Percentiles rank a stretch among this genome's conserved stretches.
Conservation (phyloP, 805 yeast genomes). For the Candida succiphila region DNA sequence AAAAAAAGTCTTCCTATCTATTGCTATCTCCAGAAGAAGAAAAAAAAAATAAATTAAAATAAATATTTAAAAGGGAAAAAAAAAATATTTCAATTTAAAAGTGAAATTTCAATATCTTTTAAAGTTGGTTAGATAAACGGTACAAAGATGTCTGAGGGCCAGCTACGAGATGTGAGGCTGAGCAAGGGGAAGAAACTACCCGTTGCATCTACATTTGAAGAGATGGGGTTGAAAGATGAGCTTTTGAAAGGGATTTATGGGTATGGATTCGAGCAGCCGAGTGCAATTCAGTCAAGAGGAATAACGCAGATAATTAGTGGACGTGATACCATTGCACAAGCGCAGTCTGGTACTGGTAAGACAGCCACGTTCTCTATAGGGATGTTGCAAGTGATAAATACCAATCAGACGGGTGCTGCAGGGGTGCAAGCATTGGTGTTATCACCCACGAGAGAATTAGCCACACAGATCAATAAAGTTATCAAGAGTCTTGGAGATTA, state of each 20-base stretch:
- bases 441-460: constrained; percentile 95
- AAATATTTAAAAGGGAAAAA: neutral
- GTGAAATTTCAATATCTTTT: too few relatives aligned
- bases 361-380: constrained; percentile 97
- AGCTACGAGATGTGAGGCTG: too few relatives aligned
- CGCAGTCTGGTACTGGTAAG: constrained; percentile 99
- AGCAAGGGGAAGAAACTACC: constrained; percentile 36
- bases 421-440: constrained; percentile 80
- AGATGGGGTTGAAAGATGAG: constrained; percentile 59
- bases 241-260: constrained; percentile 58
- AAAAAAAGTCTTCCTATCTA: neutral
- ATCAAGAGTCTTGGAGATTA: constrained; percentile 79
- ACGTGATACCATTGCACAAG: constrained; percentile 95
- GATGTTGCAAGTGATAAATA: constrained; percentile 76
- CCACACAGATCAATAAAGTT: constrained; percentile 85
- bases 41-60: too few relatives aligned
- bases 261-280: constrained; percentile 93
- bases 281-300: constrained; percentile 97
- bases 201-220: constrained; percentile 53
- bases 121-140: too few relatives aligned
- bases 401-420: constrained; percentile 49
- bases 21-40: neutral
- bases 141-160: too few relatives aligned
- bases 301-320: constrained; percentile 91
- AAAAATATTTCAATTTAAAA: constrained; percentile 5